phyloP scores from a whole-genome alignment of 2,329 filamentous ascomycete species.

The Fusarium drepaniforme region DNA sequence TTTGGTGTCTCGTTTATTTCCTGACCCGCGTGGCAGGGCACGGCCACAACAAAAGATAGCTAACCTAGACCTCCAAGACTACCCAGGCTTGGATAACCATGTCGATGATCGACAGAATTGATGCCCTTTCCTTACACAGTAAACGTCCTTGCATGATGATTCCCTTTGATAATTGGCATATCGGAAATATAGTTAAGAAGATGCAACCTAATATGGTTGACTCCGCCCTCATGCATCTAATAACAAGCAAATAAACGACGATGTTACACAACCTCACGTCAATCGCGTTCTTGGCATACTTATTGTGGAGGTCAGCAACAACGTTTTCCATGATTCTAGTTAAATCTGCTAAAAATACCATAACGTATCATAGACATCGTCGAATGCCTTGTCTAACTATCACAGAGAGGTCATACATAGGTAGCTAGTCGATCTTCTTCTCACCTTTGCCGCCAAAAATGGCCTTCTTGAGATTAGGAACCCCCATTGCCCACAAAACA shows the following conservation, averaged over 20 bases:
- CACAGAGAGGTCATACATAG: too few species aligned
- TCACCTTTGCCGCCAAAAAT: conserved; percentile 7
- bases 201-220: not conserved
- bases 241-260: not conserved
- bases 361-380: not conserved
- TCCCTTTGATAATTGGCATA: not conserved
- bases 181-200: not conserved
- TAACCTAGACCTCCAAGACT: not conserved
- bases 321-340: not conserved
- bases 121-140: not conserved
- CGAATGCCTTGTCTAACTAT: not conserved
- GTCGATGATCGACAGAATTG: too few species aligned
- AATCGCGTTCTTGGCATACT: not conserved
- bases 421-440: not conserved
- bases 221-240: not conserved
- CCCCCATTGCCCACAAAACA: conserved; percentile 16
- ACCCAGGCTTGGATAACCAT: too few species aligned
- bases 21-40: too few species aligned
- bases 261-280: not conserved
- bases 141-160: not conserved
- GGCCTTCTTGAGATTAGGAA: conserved; percentile 29
- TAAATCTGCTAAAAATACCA: not conserved
- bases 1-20: too few species aligned
- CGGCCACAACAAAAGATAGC: not conserved
- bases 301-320: not conserved